Evolutionary conservation across 139 green algal genomes (phyloP), one percentile per base, ranked within the genome.

Genomic region (Spirogloea muscicola): DNA sequence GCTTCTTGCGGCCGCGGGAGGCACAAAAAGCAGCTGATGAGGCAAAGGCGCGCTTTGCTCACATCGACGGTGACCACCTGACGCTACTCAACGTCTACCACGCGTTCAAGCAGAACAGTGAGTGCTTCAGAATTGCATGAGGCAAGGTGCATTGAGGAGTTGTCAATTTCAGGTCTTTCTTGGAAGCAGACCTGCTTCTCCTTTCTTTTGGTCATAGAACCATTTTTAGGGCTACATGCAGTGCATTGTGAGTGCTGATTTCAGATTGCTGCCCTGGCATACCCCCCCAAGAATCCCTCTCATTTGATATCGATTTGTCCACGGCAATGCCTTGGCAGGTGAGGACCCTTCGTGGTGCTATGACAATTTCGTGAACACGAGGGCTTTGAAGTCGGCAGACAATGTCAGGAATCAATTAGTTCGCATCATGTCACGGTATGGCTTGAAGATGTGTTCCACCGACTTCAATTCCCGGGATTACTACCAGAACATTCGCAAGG

Each of bases 1-100:
- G 93, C 13, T 98, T 98, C 82, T 74, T 97, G 70, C 84, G 94
- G 55, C 95, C 95, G 18, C 78, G 90, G 10, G 94, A 99, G 74
- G 84, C 87, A 0, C 76, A 84, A 25, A 94, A 94, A 80, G 86
- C 86, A 38, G 95, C 94, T 5, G 94, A 98, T 59, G 95, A 97
- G 74, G 89, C 92, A 76, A 98, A 98, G 85, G 89, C 90, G 2
- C 77, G 84, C 3, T 98, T 98, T 82, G 85, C 90, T 21, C 94
- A 98, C 80, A 87, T 96, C 25, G 94, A 98, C 69, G 94, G 93
- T 37, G 94, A 99, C 87, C 94, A 99, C 83, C 75, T 99, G 41
- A 98, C 94, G 10, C 86, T 98, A 71, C 86, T 99, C 40, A 98
- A 99, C 76, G 94, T 96, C 41, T 99, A 95, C 86, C 92, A 98